Conservation (phyloP, 768 basidiomycete species). For the Vararia minispora region DNA sequence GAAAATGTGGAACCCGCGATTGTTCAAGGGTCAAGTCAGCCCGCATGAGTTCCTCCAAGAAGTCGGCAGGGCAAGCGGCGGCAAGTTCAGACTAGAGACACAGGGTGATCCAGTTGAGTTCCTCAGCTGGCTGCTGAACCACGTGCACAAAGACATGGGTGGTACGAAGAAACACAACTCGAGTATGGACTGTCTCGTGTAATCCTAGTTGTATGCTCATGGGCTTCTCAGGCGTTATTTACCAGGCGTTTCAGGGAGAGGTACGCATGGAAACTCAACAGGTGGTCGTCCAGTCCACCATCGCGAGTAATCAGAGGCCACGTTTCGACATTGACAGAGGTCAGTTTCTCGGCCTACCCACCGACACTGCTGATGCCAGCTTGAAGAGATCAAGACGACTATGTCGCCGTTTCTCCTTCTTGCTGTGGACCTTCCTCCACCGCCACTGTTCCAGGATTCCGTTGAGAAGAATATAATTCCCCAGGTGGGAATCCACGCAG, state of each 20-base stretch:
- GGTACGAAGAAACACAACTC: conserved; percentile 90
- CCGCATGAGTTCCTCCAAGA: conserved; percentile 99
- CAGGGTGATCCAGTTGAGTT: conserved; percentile 98
- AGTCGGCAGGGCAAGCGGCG: conserved; percentile 78
- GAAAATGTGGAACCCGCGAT: conserved; percentile 90
- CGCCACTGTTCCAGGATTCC: conserved; percentile 93
- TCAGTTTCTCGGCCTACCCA: conserved; percentile 23
- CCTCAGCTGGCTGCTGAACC: conserved; percentile 89
- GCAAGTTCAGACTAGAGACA: conserved; percentile 86
- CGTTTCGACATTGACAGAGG: conserved; percentile 93
- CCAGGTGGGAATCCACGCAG: conserved; percentile 84
- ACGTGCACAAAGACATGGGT: conserved; percentile 84
- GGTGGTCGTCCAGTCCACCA: conserved; percentile 73
- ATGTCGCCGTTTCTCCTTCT: conserved; percentile 92
- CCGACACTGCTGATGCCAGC: conserved; percentile 9
- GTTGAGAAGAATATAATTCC: conserved; percentile 99
- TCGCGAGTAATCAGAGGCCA: conserved; percentile 68
- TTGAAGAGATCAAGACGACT: conserved; percentile 70
- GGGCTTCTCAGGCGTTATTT: conserved; percentile 62
- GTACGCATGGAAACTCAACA: conserved; percentile 89
- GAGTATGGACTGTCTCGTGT: conserved; percentile 42
- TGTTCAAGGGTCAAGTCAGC: conserved; percentile 97
- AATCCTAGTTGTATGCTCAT: conserved; percentile 13
- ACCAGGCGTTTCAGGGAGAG: conserved; percentile 90
- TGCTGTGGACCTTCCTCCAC: conserved; percentile 91